Evolutionary conservation across 495 filamentous ascomycete genomes (phyloP), one percentile per base, ranked within the genome.

Genomic region (Rhizodiscina lignyota): DNA sequence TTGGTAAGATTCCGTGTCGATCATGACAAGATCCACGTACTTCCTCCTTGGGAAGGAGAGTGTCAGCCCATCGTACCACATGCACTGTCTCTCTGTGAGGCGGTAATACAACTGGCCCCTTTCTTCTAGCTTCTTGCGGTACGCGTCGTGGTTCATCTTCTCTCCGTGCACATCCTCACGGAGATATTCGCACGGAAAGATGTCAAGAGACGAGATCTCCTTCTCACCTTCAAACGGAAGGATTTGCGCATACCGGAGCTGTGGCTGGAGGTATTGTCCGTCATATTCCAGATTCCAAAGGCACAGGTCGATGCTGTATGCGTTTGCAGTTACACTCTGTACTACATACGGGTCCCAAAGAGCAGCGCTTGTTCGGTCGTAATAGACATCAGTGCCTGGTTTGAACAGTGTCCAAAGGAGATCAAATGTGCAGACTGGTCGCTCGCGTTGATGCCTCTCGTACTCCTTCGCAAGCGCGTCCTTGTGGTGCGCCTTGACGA

Each of bases 351-450:
- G 24, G 24, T 27, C 24, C 24, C 24, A 27, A 27, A 27, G 6
- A 13, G 13, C 8, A 27, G 24, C 24, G 8, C 6, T 8, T 27
- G 8, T 27, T 27, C 24, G 24, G 28, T 41, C 34, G 16, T 6
- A 16, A 31, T 43, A 51, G 16, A 53, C 45, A 19, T 41, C 30
- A 8, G 24, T 41, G 3, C 50, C 46, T 17, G 46, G 43, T 26
- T 42, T 43, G 27, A 49, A 41, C 8, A 50, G 40, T 8, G 42
- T 32, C 43, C 50, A 52, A 15, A 47, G 40, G 45, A 50, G 44
- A 4, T 49, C 50, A 22, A 49, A 54, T n/a, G 44, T 47, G 8
- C 30, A 34, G 18, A 43, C 36, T 4, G 44, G 41, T 11, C 28
- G 16, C 18, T 40, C 37, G 28, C 43, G 29, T 21, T 18, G 34